Conservation (phyloP, 78 protist genomes). For the Dictyostelium firmibasis region DNA sequence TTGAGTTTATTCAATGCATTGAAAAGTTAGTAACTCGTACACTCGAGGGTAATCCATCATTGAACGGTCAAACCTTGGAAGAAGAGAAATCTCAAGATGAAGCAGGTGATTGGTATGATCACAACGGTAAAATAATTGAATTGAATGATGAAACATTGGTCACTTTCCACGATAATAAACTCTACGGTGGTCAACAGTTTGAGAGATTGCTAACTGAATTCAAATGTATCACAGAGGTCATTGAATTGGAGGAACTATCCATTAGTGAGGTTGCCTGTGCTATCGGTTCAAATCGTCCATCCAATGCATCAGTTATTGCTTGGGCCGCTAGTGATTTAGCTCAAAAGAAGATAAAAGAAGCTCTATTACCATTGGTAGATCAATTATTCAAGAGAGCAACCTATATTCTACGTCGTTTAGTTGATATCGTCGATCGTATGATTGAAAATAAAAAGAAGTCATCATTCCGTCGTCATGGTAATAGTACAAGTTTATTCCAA, state of each 20-base stretch:
- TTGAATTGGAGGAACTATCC: constrained; percentile 45
- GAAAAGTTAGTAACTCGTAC: constrained; percentile 79
- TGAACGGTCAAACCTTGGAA: constrained; percentile 78
- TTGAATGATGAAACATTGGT: constrained; percentile 16
- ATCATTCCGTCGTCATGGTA: constrained; percentile 61
- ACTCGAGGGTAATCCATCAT: constrained; percentile 80
- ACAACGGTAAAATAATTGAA: constrained; percentile 6
- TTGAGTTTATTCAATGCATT: constrained; percentile 74
- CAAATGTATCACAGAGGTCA: constrained; percentile 22
- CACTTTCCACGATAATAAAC: constrained; percentile 20
- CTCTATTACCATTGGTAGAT: constrained; percentile 63
- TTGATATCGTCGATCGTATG: constrained; percentile 84
- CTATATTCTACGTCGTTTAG: constrained; percentile 80
- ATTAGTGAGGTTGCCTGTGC: constrained; percentile 72
- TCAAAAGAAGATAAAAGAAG: constrained; percentile 50
- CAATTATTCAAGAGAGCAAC: constrained; percentile 73
- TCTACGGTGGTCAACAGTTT: constrained; percentile 88
- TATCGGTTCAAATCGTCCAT: constrained; percentile 60
- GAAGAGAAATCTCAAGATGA: constrained; percentile 86
- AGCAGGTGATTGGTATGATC: constrained; percentile 82
- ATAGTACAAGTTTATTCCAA: neutral
- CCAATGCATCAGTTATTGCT: constrained; percentile 48
- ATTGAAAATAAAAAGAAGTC: constrained; percentile 67
- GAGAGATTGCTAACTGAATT: constrained; percentile 81
- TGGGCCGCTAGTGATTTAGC: constrained; percentile 87